These are phyloP conservation scores for Cordyceps farinosa DNA, from an alignment of 2,329 filamentous ascomycete genomes.

Conservation along the genomic window DNA sequence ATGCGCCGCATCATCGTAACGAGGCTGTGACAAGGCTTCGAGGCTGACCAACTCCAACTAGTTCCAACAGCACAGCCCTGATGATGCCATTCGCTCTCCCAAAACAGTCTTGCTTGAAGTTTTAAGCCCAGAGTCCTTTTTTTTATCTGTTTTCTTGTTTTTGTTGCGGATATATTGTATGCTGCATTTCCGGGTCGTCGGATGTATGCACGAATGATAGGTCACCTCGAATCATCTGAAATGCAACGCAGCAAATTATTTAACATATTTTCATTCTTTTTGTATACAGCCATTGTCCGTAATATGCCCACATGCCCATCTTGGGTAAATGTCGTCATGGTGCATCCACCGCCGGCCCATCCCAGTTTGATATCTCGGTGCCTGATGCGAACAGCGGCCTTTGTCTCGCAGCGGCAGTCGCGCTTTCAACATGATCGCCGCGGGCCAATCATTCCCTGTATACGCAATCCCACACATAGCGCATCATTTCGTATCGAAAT, in stretches of 20 bases:
- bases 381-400: not conserved
- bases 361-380: not conserved
- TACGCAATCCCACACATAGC: not conserved
- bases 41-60: not conserved
- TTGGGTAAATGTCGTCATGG: not conserved
- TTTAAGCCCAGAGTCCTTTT: not conserved
- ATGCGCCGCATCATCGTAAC: slow-evolving; percentile 3
- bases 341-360: not conserved
- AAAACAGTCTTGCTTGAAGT: too few relatives aligned
- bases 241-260: not conserved
- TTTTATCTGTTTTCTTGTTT: not conserved
- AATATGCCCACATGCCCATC: not conserved
- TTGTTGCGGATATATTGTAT: not conserved
- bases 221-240: too few relatives aligned
- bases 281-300: not conserved
- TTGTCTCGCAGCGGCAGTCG: not conserved
- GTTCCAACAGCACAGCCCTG: not conserved
- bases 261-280: not conserved
- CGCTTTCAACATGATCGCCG: not conserved
- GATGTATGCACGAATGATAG: not conserved
- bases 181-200: too few relatives aligned
- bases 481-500: not conserved
- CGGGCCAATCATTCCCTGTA: not conserved
- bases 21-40: not conserved
- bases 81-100: not conserved